Conservation (phyloP, 2,329 filamentous ascomycete species). For the Xylariaceae sp. region DNA sequence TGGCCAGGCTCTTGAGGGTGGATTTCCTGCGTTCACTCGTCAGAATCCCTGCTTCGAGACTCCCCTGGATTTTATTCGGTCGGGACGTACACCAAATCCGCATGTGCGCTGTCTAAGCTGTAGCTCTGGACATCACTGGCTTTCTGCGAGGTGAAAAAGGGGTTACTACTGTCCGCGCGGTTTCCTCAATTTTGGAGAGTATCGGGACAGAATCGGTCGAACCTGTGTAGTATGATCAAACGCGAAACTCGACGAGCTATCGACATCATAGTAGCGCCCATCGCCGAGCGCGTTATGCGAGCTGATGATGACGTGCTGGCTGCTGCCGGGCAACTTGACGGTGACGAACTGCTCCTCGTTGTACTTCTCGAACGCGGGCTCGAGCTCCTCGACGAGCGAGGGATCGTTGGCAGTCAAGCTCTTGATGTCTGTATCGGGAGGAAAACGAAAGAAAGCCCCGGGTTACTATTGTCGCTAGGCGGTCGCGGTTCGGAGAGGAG, state of each 20-base stretch:
- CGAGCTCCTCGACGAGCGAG: conserved; percentile 64
- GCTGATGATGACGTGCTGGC: conserved; percentile 79
- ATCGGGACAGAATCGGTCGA: conserved; percentile 15
- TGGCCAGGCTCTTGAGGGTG: conserved; percentile 67
- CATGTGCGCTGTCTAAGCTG: conserved; percentile 67
- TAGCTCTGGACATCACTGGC: conserved; percentile 78
- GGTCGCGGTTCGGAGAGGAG: background rate
- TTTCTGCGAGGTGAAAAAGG: conserved; percentile 48
- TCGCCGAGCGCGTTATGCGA: conserved; percentile 75
- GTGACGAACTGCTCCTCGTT: conserved; percentile 92
- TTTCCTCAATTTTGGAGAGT: no score
- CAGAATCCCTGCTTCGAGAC: conserved; percentile 16
- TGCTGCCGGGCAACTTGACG: conserved; percentile 81
- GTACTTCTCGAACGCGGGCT: conserved; percentile 85
- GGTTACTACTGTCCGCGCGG: conserved; percentile 5
- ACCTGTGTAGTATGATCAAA: conserved; percentile 82
- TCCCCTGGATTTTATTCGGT: background rate
- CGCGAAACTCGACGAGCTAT: conserved; percentile 79
- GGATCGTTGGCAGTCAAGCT: conserved; percentile 67
- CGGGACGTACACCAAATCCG: conserved; percentile 68
- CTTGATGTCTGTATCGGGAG: conserved; percentile 69
- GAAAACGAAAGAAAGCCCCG: no score
- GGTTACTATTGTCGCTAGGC: no score
- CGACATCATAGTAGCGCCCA: conserved; percentile 83
- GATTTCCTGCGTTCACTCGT: conserved; percentile 58